Evolutionary conservation across 1,284 basidiomycete species (phyloP), one percentile per base, ranked within the genome.

Genomic region (Blastosporella zonata): DNA sequence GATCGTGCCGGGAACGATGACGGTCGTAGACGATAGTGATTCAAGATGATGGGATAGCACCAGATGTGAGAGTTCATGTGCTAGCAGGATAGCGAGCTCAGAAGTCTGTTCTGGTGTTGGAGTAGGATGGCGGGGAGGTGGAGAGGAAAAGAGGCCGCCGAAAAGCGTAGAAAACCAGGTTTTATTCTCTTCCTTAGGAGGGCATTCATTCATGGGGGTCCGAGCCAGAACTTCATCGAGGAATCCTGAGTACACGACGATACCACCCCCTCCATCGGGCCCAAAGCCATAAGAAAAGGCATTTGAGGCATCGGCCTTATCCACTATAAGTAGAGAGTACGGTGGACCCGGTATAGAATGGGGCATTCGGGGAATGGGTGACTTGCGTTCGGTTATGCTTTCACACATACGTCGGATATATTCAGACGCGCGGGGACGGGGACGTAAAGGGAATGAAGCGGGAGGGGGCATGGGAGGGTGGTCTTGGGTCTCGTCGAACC

Each of bases 241-340:
- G 66, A 94, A 89, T 6, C 92, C 93, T 4, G 88, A 90, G 64
- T 90, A 94, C 2, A 96, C 82, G 43, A 96, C 93, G 49, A 96
- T 80, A 1, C 93, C 93, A 45, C 90, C 91, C 0, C 87, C 90
- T 21, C 92, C 90, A 59, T 91, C 81, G 1, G 89, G 87, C 10
- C 93, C 93, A 58, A 95, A 95, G 1, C 93, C 92, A 62, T 93
- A 94, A 1, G 88, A 91, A 62, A 96, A 93, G 1, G 93, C 93
- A 60, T 94, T 96, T 13, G 77, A 77, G 22, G 82, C 73, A 43
- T 87, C 82, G 0, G 90, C 83, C 49, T 84, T 81, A 51, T 94
- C 88, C 46, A 93, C 81, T n/a, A 95, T 64, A 43, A 96, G 72
- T 7, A 96, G 68, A 22, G 88, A 89, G 64, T 93, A 96, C 0